Conservation (phyloP, 352 stramenopile genomes). For the Nothophytophthora sp. region DNA sequence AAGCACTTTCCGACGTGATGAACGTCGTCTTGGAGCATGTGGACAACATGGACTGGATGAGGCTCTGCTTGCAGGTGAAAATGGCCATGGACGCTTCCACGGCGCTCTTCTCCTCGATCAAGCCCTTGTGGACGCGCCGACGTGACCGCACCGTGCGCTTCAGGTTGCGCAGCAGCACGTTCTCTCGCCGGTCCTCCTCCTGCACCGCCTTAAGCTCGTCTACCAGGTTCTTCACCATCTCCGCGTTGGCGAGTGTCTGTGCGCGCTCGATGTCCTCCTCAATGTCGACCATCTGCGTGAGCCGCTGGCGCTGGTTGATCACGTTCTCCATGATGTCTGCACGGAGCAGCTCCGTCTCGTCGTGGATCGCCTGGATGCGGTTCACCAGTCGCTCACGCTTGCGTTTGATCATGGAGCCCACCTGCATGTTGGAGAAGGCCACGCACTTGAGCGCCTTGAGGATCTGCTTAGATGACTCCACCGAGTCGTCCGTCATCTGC, state of each 20-base stretch:
- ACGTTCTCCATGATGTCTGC: conserved; percentile 56
- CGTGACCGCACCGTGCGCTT: conserved; percentile 42
- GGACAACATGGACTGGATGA: conserved; percentile 57
- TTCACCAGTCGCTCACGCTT: conserved; percentile 48
- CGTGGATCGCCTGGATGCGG: conserved; percentile 37
- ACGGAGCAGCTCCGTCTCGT: conserved; percentile 59
- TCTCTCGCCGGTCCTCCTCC: conserved; percentile 46
- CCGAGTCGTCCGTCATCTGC: conserved; percentile 29
- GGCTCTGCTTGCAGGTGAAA: conserved; percentile 58
- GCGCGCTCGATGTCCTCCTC: conserved; percentile 57
- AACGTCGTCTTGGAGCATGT: conserved; percentile 43
- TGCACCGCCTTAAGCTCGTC: conserved; percentile 51
- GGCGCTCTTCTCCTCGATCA: conserved; percentile 30
- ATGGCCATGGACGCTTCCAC: conserved; percentile 47
- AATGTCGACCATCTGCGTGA: conserved; percentile 45
- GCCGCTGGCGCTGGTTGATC: conserved; percentile 43
- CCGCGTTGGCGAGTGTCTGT: conserved; percentile 49
- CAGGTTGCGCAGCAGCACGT: conserved; percentile 45
- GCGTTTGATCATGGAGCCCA: conserved; percentile 54
- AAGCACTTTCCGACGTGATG: conserved; percentile 10
- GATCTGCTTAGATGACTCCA: conserved; percentile 60
- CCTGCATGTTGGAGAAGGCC: conserved; percentile 60
- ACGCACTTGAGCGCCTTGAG: conserved; percentile 71
- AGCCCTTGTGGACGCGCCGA: conserved; percentile 33
- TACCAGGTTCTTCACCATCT: conserved; percentile 47